Evolutionary conservation across 202 grass and related monocot genomes (phyloP), one percentile per base, ranked within the genome.

Genomic region (Thinopyrum obtusiflorum): DNA sequence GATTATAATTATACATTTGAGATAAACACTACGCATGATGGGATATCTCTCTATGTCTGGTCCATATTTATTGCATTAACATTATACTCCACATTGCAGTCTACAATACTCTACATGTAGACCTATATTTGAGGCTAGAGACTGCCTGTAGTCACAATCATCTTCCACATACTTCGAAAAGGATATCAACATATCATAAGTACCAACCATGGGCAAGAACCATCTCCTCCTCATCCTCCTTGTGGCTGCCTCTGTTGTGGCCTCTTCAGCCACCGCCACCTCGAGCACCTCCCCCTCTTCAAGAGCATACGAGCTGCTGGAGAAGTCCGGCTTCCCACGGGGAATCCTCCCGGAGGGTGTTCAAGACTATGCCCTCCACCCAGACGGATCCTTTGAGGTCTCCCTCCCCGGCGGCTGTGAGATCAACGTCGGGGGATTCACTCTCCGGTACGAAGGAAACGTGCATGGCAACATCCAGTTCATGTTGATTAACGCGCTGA

Each of bases 331-430:
- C 32, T 89, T 94, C 78, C 92, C 92, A 0, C 39, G 8, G 14
- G 92, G 92, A 21, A 87, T 94, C 77, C 92, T 94, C 47, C 92
- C 89, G 0, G 44, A 87, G 37, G 89, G 92, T 0, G 87, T 80
- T 20, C 84, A 72, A 10, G 77, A 82, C 46, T 94, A 94, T 63
- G 23, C 46, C 8, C 78, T 91, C 14, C 18, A 12, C 1, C 18
- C 44, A 4, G 87, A 89, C 10, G 81, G 78, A 24, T 85, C 83
- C 77, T 94, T 94, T 11, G 85, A 86, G 61, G 87, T 89, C 33
- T 87, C 76, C 46, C 85, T 91, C 35, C 29, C 31, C 7, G 17
- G 24, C 10, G 35, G 72, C 0, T 84, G 84, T 12, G 65, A 82
- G 65, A 69, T 46, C 29, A 14, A 24, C 3, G 15, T 81, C 2